Base-by-base conservation (phyloP, 441 rosid genomes). In the Raphanus hybrid region DNA sequence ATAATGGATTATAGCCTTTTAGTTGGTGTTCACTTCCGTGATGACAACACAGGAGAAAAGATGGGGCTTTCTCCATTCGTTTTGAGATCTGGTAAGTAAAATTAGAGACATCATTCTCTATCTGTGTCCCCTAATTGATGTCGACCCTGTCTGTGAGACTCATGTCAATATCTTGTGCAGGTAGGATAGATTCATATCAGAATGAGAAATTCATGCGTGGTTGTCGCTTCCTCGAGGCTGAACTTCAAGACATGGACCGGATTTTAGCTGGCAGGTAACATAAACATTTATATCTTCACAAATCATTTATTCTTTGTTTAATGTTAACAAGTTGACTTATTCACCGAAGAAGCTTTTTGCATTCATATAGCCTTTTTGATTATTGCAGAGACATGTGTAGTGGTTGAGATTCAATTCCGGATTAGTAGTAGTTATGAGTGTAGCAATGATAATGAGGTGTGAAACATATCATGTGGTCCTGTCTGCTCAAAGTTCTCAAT, bases 121-220 rank as follows among this genome's bases (percentile, higher is more conserved):
- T 43, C 12, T 58, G 5, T 60, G 70, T 66, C 63, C 59, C 15
- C 20, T 26, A 67, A 27, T 43, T 55, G 64, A 73, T 45, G 59
- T 73, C n/a, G 32, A 72, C 77, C 50, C 50, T 67, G 18, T 39
- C n/a, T 68, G 5, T 54, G 50, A 73, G 58, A 64, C 18, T 69
- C 27, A 69, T 73, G 79, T 76, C 58, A 29, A 37, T 70, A 7
- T 61, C 20, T 45, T 59, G 4, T 83, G 69, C 91, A 95, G 99
- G 98, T 60, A 83, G 81, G 69, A 86, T 84, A 20, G 94, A 89
- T 80, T 89, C 97, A 18, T 93, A 85, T 84, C 97, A 87, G 73
- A 91, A 90, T 76, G 98, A 96, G 32, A 93, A 96, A 80, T 88
- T 82, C 82, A 93, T 88, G 86, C 94, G 94, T 20, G 97, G 97